phyloP scores from a whole-genome alignment of 2,329 filamentous ascomycete genomes.

The Ascochyta fabae region DNA sequence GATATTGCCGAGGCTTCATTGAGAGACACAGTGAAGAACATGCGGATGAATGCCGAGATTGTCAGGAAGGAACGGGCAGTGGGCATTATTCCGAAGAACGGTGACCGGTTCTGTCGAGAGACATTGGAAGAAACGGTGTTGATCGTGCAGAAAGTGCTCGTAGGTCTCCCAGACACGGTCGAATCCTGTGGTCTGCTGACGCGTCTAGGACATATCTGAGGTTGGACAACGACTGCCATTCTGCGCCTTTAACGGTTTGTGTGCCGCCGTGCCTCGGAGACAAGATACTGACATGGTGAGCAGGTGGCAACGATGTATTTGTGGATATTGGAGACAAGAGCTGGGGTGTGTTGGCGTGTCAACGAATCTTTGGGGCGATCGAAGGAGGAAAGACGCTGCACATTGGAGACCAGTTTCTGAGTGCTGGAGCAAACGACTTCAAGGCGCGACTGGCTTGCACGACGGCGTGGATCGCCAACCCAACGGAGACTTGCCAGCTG shows the following conservation, averaged over 20 bases:
- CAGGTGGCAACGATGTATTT: slow-evolving; percentile 91
- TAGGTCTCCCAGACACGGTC: slow-evolving; percentile 22
- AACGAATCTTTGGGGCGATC: slow-evolving; percentile 84
- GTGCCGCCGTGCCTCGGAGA: neutral
- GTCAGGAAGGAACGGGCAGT: slow-evolving; percentile 82
- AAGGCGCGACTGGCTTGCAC: slow-evolving; percentile 91
- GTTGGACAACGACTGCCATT: slow-evolving; percentile 79
- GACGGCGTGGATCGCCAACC: slow-evolving; percentile 96
- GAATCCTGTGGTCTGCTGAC: slow-evolving; percentile 8
- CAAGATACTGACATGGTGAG: slow-evolving; percentile 22
- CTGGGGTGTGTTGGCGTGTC: slow-evolving; percentile 92
- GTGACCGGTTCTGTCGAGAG: slow-evolving; percentile 78
- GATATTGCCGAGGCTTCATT: slow-evolving; percentile 88
- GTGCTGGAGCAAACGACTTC: slow-evolving; percentile 90
- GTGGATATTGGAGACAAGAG: slow-evolving; percentile 98
- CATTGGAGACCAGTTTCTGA: slow-evolving; percentile 94
- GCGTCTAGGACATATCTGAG: slow-evolving; percentile 69
- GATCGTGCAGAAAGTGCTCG: slow-evolving; percentile 87
- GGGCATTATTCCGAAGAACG: slow-evolving; percentile 61
- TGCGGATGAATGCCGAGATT: slow-evolving; percentile 79
- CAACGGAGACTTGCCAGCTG: slow-evolving; percentile 85
- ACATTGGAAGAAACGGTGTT: slow-evolving; percentile 94
- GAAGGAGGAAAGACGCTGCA: slow-evolving; percentile 82
- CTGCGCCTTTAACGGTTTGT: slow-evolving; percentile 87
- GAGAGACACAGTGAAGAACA: slow-evolving; percentile 77